These are phyloP conservation scores for Nigrospora sphaerica DNA, from an alignment of 2,329 filamentous ascomycete species.

Conservation along the genomic window DNA sequence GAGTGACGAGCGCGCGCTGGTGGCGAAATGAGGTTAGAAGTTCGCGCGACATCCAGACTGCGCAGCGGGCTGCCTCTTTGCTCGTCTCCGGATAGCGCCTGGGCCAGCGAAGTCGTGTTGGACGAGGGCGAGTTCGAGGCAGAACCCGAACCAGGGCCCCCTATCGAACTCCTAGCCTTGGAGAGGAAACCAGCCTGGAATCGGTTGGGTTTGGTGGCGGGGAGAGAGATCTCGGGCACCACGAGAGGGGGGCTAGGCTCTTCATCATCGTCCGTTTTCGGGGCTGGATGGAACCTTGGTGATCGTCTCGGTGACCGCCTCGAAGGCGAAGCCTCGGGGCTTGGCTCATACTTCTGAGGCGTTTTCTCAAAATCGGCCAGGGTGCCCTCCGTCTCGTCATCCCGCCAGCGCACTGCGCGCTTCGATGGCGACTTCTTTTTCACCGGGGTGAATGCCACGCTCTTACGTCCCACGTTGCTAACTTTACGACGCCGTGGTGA, in stretches of 20 bases:
- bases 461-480: conserved; percentile 54
- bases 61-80: conserved; percentile 35
- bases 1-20: conserved; percentile 20
- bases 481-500: conserved; percentile 76
- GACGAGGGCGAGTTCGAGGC: conserved; percentile 58
- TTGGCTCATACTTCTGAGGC: conserved; percentile 60
- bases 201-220: conserved; percentile 54
- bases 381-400: conserved; percentile 73
- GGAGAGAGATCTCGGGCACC: conserved; percentile 34
- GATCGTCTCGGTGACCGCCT: no score
- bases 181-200: conserved; percentile 88
- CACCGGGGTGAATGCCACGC: conserved; percentile 72
- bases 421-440: conserved; percentile 67
- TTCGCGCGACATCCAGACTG: conserved; percentile 40
- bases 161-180: conserved; percentile 36
- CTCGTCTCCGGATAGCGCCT: conserved; percentile 50
- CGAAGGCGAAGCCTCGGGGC: conserved; percentile 35
- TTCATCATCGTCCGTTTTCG: conserved; percentile 44
- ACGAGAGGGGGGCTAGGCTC: conserved; percentile 53
- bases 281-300: not conserved
- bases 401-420: conserved; percentile 83
- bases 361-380: conserved; percentile 90
- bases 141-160: conserved; percentile 46
- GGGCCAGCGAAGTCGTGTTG: conserved; percentile 48
- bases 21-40: conserved; percentile 42